These are phyloP conservation scores for Berkeleyomyces basicola DNA, from an alignment of 2,329 filamentous ascomycete genomes.

Conservation along the genomic window DNA sequence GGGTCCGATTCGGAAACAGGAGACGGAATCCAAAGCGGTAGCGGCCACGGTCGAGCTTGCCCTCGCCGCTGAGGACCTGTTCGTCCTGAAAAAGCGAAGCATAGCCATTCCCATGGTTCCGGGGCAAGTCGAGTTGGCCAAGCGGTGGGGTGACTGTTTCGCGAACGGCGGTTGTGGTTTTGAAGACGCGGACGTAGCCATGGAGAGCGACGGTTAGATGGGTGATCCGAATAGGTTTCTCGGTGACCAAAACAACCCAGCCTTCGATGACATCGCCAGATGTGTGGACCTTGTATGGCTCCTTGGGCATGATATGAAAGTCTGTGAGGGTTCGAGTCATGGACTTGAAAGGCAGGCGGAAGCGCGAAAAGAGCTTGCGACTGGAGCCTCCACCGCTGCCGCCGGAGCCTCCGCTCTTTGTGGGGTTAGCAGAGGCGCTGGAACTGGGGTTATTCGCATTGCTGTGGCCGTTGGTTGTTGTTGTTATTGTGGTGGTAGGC, in stretches of 20 bases:
- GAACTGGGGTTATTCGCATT: slow-evolving; percentile 1
- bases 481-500: neutral
- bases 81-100: slow-evolving; percentile 75
- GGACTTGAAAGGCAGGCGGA: slow-evolving; percentile 32
- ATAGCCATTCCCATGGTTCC: slow-evolving; percentile 60
- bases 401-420: neutral
- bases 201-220: slow-evolving; percentile 65
- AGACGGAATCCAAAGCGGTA: slow-evolving; percentile 70
- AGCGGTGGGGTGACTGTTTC: slow-evolving; percentile 21
- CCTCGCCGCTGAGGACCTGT: slow-evolving; percentile 62
- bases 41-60: slow-evolving; percentile 52
- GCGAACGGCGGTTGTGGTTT: slow-evolving; percentile 42
- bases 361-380: slow-evolving; percentile 31
- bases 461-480: neutral
- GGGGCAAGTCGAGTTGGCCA: slow-evolving; percentile 15
- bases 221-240: slow-evolving; percentile 61
- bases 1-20: slow-evolving; percentile 47
- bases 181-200: slow-evolving; percentile 65
- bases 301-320: slow-evolving; percentile 60
- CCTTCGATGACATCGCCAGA: slow-evolving; percentile 62
- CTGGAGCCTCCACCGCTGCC: neutral
- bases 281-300: slow-evolving; percentile 60
- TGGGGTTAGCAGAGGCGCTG: neutral
- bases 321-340: slow-evolving; percentile 52
- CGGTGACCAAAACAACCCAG: slow-evolving; percentile 52